Evolutionary conservation across 805 yeast genomes (phyloP), one percentile per base, ranked within the genome.

Genomic region (Candida odintsovae): DNA sequence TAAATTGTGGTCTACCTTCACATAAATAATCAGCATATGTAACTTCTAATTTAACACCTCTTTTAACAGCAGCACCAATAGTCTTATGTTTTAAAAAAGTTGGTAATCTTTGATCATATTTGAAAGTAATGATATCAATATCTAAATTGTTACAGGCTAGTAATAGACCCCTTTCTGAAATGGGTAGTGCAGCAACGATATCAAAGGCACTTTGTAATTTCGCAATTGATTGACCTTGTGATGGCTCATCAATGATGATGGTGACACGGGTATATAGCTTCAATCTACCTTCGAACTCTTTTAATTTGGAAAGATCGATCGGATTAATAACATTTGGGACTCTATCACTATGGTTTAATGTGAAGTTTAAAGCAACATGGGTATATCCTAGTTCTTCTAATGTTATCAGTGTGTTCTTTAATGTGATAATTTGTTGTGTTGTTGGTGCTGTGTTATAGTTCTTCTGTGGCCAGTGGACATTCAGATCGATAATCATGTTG

Each of bases 41-140:
- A 9, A 94, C 74, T 61, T 94, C 99, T 52, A 94, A 77, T 53
- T 80, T 80, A 22, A 89, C 76, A 2, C 98, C 98, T 43, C 89
- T 77, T 18, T 83, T 83, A 4, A 87, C 72, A 1, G 95, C 97
- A 38, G 89, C 80, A 38, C 96, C 86, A 9, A 89, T 73, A 1
- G 88, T 80, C 56, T 90, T 89, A 67, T 90, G 96, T 56, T 85
- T 85, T 53, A 94, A 68, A 61, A 81, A 87, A 51, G 79, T 82
- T 0, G 95, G 92, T 41, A 89, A 65, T 47, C 87, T 76, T 38
- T 72, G 69, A 22, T 76, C 66, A 61, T 84, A 76, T 44, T 85
- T 81, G 45, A 94, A 74, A 1, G 96, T 80, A 18, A 94, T 76
- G 22, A 94, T 50, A 66, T 94, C 98, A 38, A 90, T 72, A 49